Evolutionary conservation across 345 rosid genomes (phyloP).

Genomic region (Isatis tinctoria): DNA sequence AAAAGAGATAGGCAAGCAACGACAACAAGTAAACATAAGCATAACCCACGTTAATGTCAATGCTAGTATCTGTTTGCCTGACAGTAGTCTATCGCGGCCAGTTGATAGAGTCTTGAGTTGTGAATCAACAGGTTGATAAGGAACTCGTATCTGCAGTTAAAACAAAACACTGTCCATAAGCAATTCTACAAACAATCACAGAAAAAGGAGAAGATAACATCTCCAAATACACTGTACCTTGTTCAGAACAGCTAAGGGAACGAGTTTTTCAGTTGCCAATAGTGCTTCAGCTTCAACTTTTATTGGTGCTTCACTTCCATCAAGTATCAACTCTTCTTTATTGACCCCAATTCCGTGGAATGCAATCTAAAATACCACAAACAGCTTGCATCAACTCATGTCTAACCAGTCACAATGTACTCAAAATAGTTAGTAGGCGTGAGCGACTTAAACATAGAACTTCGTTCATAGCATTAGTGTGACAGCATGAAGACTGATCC

Average conservation of each 20-base stretch:
- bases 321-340: slow-evolving; percentile 76
- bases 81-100: slow-evolving; percentile 77
- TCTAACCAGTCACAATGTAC: slow-evolving; percentile 2
- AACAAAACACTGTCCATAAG: slow-evolving; percentile 4
- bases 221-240: slow-evolving; percentile 49
- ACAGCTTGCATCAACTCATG: slow-evolving; percentile 12
- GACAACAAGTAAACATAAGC: slow-evolving; percentile 1
- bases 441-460: slow-evolving; percentile 11
- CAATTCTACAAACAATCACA: slow-evolving; percentile 15
- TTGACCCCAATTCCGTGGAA: slow-evolving; percentile 84
- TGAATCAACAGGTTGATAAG: slow-evolving; percentile 76
- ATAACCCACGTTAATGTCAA: slow-evolving; percentile 74
- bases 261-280: slow-evolving; percentile 69
- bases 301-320: slow-evolving; percentile 95
- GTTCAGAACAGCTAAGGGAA: slow-evolving; percentile 70
- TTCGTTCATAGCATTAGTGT: background rate
- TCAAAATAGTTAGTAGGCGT: background rate
- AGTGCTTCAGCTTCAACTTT: slow-evolving; percentile 79
- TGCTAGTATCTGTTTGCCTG: slow-evolving; percentile 88
- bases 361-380: slow-evolving; percentile 44
- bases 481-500: background rate
- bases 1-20: slow-evolving; percentile 12
- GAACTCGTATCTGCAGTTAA: slow-evolving; percentile 64
- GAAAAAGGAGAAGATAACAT: slow-evolving; percentile 4
- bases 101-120: slow-evolving; percentile 68